Conservation (phyloP, 306 rosid species). For the Quercus cerris region DNA sequence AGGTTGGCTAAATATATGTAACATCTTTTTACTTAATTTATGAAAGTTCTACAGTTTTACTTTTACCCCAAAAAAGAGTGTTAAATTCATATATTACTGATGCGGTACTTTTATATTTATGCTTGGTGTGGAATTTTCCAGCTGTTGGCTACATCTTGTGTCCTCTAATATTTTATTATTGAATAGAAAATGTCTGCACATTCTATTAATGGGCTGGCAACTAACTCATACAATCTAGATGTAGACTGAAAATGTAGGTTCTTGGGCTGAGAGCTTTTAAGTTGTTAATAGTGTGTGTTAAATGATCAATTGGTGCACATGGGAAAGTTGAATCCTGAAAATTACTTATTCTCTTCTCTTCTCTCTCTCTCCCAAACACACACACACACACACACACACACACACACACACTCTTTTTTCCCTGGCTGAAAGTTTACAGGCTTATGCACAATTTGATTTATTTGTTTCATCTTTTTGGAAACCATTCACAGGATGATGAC, state of each 20-base stretch:
- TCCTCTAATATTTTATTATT: background rate
- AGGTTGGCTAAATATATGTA: constrained; percentile 43
- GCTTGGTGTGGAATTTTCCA: background rate
- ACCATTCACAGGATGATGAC: constrained; percentile 1
- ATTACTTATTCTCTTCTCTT: background rate
- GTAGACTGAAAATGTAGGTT: background rate
- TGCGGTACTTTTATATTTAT: background rate
- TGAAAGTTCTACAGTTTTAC: constrained; percentile 5
- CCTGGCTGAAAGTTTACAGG: too few species aligned
- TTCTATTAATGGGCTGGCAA: background rate
- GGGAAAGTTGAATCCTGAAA: background rate
- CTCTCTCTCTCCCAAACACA: too few species aligned
- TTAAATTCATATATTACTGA: background rate
- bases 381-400: too few species aligned
- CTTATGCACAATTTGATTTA: too few species aligned
- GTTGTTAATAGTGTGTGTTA: background rate
- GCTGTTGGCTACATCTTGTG: background rate
- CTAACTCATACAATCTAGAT: background rate
- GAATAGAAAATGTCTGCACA: background rate
- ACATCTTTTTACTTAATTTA: constrained; percentile 1
- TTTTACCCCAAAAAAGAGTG: background rate
- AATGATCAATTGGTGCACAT: background rate
- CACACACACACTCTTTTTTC: too few species aligned
- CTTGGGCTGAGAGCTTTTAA: background rate
- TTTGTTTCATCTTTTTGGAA: constrained; percentile 2